A percentile compares a stretch with the other conserved stretches of the same genome.
These are phyloP conservation scores for Erysimum cheiri DNA, from an alignment of 441 rosid genomes.

Conservation along the genomic window DNA sequence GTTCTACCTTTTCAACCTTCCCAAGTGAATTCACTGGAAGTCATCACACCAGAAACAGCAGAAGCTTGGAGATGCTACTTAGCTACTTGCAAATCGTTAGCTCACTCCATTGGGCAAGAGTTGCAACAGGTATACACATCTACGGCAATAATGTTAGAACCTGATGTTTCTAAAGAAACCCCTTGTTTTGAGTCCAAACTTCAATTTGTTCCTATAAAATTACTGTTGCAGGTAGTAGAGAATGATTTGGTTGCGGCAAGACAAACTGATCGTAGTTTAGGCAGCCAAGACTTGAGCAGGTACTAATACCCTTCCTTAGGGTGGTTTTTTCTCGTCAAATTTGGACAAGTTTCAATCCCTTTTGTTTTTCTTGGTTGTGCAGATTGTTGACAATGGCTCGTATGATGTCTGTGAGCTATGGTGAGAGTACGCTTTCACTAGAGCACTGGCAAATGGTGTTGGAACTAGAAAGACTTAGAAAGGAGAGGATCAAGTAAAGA, in stretches of 20 bases:
- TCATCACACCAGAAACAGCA: constrained; percentile 49
- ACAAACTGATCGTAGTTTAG: constrained; percentile 76
- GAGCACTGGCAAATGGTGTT: constrained; percentile 92
- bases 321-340: background rate
- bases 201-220: background rate
- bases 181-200: background rate
- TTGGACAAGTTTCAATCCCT: background rate
- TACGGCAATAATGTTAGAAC: background rate
- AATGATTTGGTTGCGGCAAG: constrained; percentile 84
- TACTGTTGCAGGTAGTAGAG: constrained; percentile 66
- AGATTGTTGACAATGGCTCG: constrained; percentile 92
- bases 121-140: constrained; percentile 67
- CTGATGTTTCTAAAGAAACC: background rate
- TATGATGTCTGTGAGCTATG: constrained; percentile 73
- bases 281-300: constrained; percentile 89
- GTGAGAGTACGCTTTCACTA: constrained; percentile 62
- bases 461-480: constrained; percentile 86
- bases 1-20: constrained; percentile 77
- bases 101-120: constrained; percentile 73
- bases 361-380: constrained; percentile 9
- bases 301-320: constrained; percentile 26
- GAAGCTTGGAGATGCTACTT: constrained; percentile 91
- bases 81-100: constrained; percentile 68
- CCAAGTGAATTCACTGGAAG: constrained; percentile 47
- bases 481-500: constrained; percentile 60